Base-by-base conservation (phyloP, 768 basidiomycete genomes). In the Agrocybe chaxingu region DNA sequence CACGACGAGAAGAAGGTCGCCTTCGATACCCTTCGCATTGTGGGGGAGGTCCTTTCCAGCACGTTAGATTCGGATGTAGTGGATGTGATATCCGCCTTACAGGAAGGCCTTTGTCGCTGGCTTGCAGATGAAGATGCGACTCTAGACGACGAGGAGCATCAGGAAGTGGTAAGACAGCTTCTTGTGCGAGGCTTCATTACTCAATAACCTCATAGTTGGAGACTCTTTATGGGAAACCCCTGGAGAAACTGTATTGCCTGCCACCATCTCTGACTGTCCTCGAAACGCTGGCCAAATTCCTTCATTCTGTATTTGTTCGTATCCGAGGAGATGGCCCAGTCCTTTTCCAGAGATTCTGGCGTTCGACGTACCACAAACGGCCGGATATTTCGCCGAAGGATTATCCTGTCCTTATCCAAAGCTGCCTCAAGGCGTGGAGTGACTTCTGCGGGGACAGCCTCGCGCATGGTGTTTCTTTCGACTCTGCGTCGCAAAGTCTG, bases 261-360 rank as follows among this genome's bases (percentile, higher is more conserved):
- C 67, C 75, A 4, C 72, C 75, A 9, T 74, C 78, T 4, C 48
- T 68, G 0, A 65, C 72, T 24, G 69, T 60, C 29, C 70, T 86
- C 3, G 51, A 69, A 9, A 56, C 62, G 2, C 61, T 79, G 13
- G 71, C 78, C 7, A 63, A 61, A 16, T 77, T 85, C 52, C 64
- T 87, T 2, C 62, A 66, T 10, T 77, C 82, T 2, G 75, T 75
- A 0, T 85, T 85, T 55, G 50, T 66, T 3, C 75, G 70, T 18
- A 70, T 78, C 29, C 74, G 76, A 0, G 75, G 77, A 7, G 65
- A 72, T 13, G 83, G 80, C 0, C 77, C 80, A 0, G 57, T 75
- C 5, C 73, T 77, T 1, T 87, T 86, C 52, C 70, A 73, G 54
- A 65, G 62, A 2, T 86, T 81, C 59, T 87, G 84, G 84, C 70